Conservation (phyloP, 2,329 filamentous ascomycete species). For the Microcyclosporella mali region DNA sequence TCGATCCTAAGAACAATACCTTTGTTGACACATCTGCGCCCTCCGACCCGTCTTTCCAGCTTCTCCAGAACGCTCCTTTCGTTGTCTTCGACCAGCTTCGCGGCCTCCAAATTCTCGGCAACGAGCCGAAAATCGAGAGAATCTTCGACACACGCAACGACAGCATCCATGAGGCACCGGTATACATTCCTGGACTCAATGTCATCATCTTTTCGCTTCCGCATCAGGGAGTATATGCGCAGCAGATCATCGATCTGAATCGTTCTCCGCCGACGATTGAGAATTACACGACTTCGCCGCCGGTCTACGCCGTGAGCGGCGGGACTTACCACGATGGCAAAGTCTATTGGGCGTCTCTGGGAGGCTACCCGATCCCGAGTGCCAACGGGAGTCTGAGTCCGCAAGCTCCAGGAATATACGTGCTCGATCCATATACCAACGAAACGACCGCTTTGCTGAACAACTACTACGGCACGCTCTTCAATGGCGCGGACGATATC, state of each 20-base stretch:
- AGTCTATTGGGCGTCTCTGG: slow-evolving; percentile 32
- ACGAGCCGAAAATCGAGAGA: slow-evolving; percentile 29
- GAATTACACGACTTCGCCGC: slow-evolving; percentile 36
- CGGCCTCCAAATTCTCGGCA: slow-evolving; percentile 28
- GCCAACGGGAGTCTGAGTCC: slow-evolving; percentile 8
- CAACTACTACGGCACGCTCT: slow-evolving; percentile 43
- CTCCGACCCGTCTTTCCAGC: slow-evolving; percentile 30
- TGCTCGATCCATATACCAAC: slow-evolving; percentile 40
- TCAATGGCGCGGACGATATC: slow-evolving; percentile 40
- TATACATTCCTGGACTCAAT: slow-evolving; percentile 38
- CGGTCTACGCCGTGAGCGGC: slow-evolving; percentile 40
- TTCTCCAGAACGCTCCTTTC: slow-evolving; percentile 25
- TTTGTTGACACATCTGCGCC: slow-evolving; percentile 14
- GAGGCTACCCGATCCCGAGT: slow-evolving; percentile 13
- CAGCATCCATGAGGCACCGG: slow-evolving; percentile 38
- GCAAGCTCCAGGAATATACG: slow-evolving; percentile 38
- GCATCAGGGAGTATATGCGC: slow-evolving; percentile 33
- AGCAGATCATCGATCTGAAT: slow-evolving; percentile 38
- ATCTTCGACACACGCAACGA: slow-evolving; percentile 22
- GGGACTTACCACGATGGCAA: slow-evolving; percentile 35
- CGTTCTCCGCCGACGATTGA: slow-evolving; percentile 35
- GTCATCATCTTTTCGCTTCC: slow-evolving; percentile 36
- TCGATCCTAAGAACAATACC: slow-evolving; percentile 14
- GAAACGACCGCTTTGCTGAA: slow-evolving; percentile 39
- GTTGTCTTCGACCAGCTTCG: slow-evolving; percentile 34